These are phyloP conservation scores for Aspergillus pseudoviridinutans DNA, from an alignment of 2,329 filamentous ascomycete species.

Conservation along the genomic window DNA sequence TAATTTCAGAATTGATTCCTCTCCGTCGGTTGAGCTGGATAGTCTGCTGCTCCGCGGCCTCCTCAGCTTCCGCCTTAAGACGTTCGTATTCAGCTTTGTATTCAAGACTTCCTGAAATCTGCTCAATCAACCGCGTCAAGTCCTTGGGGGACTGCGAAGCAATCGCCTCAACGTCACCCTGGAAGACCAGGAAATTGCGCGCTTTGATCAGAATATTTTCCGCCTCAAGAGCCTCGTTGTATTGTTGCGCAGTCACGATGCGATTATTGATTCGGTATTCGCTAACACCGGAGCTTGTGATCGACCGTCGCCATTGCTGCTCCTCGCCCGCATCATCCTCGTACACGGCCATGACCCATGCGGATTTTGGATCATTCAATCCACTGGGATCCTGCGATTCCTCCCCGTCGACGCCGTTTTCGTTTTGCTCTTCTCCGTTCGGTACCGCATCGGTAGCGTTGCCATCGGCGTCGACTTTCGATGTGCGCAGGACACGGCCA, in stretches of 20 bases:
- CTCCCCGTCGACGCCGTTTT: constrained; percentile 52
- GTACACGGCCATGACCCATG: constrained; percentile 99
- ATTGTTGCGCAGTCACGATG: constrained; percentile 80
- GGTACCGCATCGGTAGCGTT: constrained; percentile 62
- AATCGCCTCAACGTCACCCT: constrained; percentile 96
- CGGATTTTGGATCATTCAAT: constrained; percentile 77
- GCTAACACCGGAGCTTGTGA: constrained; percentile 81
- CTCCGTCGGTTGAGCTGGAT: constrained; percentile 84
- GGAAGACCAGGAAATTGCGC: constrained; percentile 95
- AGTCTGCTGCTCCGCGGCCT: constrained; percentile 81
- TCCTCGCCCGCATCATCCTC: constrained; percentile 95
- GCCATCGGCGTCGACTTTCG: constrained; percentile 85
- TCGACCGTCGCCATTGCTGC: constrained; percentile 92
- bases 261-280: constrained; percentile 97
- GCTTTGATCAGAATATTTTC: constrained; percentile 99
- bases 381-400: constrained; percentile 56
- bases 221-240: constrained; percentile 85
- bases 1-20: constrained; percentile 96
- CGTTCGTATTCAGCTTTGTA: constrained; percentile 91
- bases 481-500: constrained; percentile 85
- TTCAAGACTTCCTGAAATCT: constrained; percentile 94
- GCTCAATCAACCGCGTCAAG: constrained; percentile 88
- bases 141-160: constrained; percentile 93
- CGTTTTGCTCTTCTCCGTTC: constrained; percentile 58
- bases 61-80: constrained; percentile 80